phyloP scores from a whole-genome alignment of 805 yeast genomes.

The Clavispora phyllophila region DNA sequence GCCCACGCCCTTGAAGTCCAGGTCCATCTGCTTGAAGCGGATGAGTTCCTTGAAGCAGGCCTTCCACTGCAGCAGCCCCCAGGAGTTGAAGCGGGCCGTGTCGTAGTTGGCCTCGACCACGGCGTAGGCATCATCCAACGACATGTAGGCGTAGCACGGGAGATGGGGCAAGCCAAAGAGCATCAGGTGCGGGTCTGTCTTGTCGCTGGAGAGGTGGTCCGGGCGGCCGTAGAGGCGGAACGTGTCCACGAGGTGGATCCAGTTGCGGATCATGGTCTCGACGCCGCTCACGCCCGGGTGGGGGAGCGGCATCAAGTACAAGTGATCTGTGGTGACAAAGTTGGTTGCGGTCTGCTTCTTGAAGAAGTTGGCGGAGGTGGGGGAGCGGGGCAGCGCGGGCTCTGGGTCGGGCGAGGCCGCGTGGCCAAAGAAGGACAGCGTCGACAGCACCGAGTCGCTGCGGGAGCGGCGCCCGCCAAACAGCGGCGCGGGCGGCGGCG shows the following conservation, averaged over 20 bases:
- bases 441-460: conserved; percentile 18
- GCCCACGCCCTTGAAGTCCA: conserved; percentile 32
- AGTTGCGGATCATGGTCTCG: conserved; percentile 67
- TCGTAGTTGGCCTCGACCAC: conserved; percentile 16
- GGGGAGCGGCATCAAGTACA: conserved; percentile 68
- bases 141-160: conserved; percentile 60
- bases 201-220: conserved; percentile 66
- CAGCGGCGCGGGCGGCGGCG: background rate
- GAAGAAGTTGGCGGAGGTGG: conserved; percentile 16
- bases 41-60: conserved; percentile 18
- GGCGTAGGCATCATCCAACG: conserved; percentile 21
- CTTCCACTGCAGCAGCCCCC: conserved; percentile 29
- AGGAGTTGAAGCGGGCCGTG: conserved; percentile 17
- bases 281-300: conserved; percentile 70
- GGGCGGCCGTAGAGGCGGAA: conserved; percentile 76
- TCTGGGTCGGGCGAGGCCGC: conserved; percentile 20
- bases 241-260: conserved; percentile 65
- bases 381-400: conserved; percentile 3
- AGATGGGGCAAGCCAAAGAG: conserved; percentile 71
- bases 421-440: conserved; percentile 27
- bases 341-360: conserved; percentile 23
- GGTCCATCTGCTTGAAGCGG: conserved; percentile 11
- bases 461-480: conserved; percentile 14
- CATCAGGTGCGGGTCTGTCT: conserved; percentile 57
- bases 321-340: conserved; percentile 30